Percentiles rank a stretch among this genome's conserved stretches.
phyloP scores from a whole-genome alignment of 192 early-diverging fungal species.

The Thamnidium elegans region DNA sequence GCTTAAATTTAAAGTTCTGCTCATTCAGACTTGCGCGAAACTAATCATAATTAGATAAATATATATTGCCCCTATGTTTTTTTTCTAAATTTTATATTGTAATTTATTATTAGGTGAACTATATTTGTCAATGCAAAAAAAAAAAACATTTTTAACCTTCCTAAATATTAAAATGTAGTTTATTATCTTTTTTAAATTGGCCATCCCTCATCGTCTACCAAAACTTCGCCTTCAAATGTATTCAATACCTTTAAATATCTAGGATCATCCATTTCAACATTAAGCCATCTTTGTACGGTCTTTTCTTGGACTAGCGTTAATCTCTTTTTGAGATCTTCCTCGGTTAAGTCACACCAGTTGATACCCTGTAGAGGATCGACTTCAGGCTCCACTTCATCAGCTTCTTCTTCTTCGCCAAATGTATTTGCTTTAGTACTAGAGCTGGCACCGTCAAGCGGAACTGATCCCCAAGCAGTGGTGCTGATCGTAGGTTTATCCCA shows the following conservation, averaged over 20 bases:
- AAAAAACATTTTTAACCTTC: no score
- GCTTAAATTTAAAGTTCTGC: no score
- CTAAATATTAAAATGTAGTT: no score
- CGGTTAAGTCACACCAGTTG: constrained; percentile 18
- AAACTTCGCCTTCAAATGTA: constrained; percentile 6
- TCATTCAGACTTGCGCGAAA: no score
- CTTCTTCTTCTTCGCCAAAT: constrained; percentile 9
- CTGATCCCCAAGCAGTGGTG: not conserved
- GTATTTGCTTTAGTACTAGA: not conserved
- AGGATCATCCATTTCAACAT: constrained; percentile 25
- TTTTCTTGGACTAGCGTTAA: constrained; percentile 21
- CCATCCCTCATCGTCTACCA: constrained; percentile 18
- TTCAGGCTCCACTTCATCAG: not conserved
- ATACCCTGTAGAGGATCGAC: constrained; percentile 14
- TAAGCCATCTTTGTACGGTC: constrained; percentile 11
- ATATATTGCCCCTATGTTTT: no score
- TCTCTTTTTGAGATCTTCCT: constrained; percentile 15
- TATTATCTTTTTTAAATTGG: not conserved
- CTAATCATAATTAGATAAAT: no score
- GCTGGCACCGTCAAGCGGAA: not conserved
- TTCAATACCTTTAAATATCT: constrained; percentile 23
- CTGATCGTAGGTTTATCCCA: constrained; percentile 13
- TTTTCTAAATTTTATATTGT: no score
- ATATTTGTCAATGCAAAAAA: no score
- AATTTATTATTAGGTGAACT: no score